A percentile compares a stretch with the other conserved stretches of the same genome.
phyloP scores from a whole-genome alignment of 805 yeast genomes.

The Saccharomycopsis amapae region DNA sequence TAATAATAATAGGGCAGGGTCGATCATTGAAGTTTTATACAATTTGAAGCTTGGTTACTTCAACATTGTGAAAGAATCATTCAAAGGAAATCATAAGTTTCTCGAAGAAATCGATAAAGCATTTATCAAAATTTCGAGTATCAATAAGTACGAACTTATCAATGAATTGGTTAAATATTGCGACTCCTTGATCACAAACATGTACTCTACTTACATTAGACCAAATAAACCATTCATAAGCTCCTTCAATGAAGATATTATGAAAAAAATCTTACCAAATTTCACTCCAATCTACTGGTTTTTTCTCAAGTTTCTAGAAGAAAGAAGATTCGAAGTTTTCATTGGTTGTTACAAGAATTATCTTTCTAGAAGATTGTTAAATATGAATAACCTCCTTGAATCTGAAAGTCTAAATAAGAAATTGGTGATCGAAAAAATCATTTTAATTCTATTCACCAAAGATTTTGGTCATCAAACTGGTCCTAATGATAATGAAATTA shows the following conservation, averaged over 20 bases:
- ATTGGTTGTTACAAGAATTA: slow-evolving; percentile 9
- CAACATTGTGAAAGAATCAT: not conserved
- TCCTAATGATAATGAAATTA: not conserved
- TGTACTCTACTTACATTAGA: not conserved
- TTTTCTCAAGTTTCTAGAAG: slow-evolving; percentile 1
- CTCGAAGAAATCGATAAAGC: not conserved
- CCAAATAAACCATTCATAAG: not conserved
- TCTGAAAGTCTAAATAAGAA: not conserved
- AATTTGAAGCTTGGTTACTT: not conserved
- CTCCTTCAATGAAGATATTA: not conserved
- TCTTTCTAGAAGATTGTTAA: slow-evolving; percentile 13
- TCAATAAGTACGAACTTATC: slow-evolving; percentile 13
- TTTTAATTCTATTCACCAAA: slow-evolving; percentile 8
- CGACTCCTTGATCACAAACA: slow-evolving; percentile 2
- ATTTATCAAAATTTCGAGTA: slow-evolving; percentile 1
- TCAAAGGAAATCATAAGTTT: not conserved
- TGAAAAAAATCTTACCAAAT: not conserved
- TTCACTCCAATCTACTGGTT: slow-evolving; percentile 9
- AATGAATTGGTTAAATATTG: slow-evolving; percentile 17
- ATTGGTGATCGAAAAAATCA: slow-evolving; percentile 4
- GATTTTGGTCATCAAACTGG: not conserved
- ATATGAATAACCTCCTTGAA: not conserved
- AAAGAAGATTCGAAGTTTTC: slow-evolving; percentile 6
- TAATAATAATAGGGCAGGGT: not conserved
- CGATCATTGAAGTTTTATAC: slow-evolving; percentile 1